Base-by-base conservation (phyloP, 345 rosid genomes). In the Pistacia integerrima region DNA sequence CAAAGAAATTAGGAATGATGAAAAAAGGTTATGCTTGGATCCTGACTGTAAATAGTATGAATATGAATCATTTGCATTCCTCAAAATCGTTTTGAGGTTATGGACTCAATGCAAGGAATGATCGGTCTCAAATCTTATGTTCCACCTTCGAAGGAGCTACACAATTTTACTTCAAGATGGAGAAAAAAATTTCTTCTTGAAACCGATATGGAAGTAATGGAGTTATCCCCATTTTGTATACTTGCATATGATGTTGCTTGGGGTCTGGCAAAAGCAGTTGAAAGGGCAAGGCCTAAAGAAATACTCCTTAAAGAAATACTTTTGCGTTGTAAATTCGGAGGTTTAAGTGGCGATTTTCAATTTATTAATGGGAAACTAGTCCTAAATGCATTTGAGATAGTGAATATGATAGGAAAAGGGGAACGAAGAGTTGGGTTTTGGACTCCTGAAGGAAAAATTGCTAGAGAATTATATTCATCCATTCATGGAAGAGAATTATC, bases 11-110 rank as follows among this genome's bases (percentile, higher is more conserved):
- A 25, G 84, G 82, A 48, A 72, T 83, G 84, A 65, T 86, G 80
- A 54, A 52, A 60, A 69, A 75, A 75, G 85, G 87, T 6, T 86
- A 74, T 80, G 86, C 74, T 48, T 86, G 85, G 89, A 84, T 86
- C 12, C 68, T 79, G 22, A 82, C 88, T 1, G 57, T 38, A 4
- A 73, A 52, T 68, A 78, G 17, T 13, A 80, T 66, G 64, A 67
- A 46, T 62, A 59, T 16, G 33, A 30, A 30, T 30, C 33, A 30
- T 44, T 52, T 78, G 28, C 57, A 13, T 1, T 72, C 30, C 13
- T 55, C 1, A n/a, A 75, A 57, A 0, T 36, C 64, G 11, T n/a
- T 51, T 67, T 1, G 57, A 48, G 18, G 0, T 67, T 17, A 71
- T 72, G 46, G 72, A 11, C 52, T 49, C 84, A 33, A 79, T 86